A percentile compares a stretch with the other conserved stretches of the same genome.
phyloP scores from a whole-genome alignment of 1,284 basidiomycete genomes.

The Ustilago trichophora region DNA sequence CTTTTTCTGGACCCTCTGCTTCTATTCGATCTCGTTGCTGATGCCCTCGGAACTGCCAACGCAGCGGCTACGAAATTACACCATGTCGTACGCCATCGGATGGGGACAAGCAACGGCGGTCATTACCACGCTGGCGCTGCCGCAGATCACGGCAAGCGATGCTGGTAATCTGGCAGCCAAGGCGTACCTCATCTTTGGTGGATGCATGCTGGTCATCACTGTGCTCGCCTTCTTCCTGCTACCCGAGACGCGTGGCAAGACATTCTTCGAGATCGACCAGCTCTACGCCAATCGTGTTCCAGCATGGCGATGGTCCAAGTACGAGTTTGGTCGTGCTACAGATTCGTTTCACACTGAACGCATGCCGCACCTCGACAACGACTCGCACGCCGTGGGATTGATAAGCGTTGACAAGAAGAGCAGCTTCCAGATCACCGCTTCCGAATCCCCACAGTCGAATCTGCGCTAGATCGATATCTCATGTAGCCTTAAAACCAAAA shows the following conservation, averaged over 20 bases:
- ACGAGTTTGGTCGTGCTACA: conserved; percentile 22
- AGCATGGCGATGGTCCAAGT: conserved; percentile 49
- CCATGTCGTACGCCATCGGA: conserved; percentile 57
- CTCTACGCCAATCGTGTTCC: conserved; percentile 43
- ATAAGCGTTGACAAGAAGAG: conserved; percentile 39
- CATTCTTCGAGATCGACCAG: conserved; percentile 56
- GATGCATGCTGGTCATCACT: conserved; percentile 49
- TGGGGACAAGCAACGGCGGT: conserved; percentile 56
- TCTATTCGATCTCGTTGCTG: conserved; percentile 56
- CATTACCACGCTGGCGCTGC: conserved; percentile 52
- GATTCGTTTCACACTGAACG: background rate
- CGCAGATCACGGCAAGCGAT: conserved; percentile 52
- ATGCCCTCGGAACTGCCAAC: conserved; percentile 57
- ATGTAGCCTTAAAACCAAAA: too few relatives aligned
- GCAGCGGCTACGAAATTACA: conserved; percentile 50
- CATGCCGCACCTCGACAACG: conserved; percentile 10
- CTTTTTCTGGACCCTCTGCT: conserved; percentile 55
- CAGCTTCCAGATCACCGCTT: conserved; percentile 8
- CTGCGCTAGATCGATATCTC: background rate
- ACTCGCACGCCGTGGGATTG: conserved; percentile 20
- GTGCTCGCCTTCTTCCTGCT: conserved; percentile 46
- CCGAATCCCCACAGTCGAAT: conserved; percentile 7
- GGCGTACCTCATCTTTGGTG: conserved; percentile 58
- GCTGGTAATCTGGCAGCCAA: conserved; percentile 51
- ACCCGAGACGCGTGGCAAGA: conserved; percentile 54